Conservation (phyloP, 371 early-diverging fungal genomes). For the Apophysomyces trapeziformis region DNA sequence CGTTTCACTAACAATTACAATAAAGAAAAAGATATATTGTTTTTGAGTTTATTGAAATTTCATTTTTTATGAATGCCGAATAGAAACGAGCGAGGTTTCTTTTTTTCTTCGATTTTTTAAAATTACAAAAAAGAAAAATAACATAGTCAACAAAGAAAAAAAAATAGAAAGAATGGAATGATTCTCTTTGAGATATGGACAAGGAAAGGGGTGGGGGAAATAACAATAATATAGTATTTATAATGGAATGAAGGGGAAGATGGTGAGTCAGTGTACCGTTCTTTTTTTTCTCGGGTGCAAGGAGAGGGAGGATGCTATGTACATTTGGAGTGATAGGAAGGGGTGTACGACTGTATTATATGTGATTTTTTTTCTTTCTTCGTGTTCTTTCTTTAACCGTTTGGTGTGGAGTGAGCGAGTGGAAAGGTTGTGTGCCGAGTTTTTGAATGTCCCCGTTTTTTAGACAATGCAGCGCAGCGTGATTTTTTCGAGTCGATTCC, state of each 20-base stretch:
- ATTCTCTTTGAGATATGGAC: constrained; percentile 3
- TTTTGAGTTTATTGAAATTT: no score
- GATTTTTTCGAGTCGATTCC: constrained; percentile 35
- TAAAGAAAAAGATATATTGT: background rate
- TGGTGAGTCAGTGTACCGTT: background rate
- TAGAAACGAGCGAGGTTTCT: no score
- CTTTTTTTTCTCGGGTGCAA: background rate
- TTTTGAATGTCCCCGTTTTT: background rate
- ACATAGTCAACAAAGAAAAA: constrained; percentile 1
- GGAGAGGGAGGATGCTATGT: constrained; percentile 6
- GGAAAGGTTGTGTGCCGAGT: background rate
- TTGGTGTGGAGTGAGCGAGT: background rate
- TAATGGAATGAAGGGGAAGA: constrained; percentile 10
- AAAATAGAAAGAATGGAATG: constrained; percentile 5
- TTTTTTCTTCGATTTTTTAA: background rate
- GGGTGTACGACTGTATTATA: background rate
- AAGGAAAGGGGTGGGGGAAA: background rate
- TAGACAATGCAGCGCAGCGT: constrained; percentile 37
- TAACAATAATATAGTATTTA: background rate
- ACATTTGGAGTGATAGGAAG: background rate
- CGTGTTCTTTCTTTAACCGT: no score
- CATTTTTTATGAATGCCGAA: no score
- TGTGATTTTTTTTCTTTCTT: no score
- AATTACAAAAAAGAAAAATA: background rate
- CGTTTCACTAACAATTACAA: background rate